Percentiles rank a stretch among this genome's conserved stretches.
These are phyloP conservation scores for Neofusicoccum parvum DNA, from an alignment of 2,329 filamentous ascomycete genomes.

Conservation along the genomic window DNA sequence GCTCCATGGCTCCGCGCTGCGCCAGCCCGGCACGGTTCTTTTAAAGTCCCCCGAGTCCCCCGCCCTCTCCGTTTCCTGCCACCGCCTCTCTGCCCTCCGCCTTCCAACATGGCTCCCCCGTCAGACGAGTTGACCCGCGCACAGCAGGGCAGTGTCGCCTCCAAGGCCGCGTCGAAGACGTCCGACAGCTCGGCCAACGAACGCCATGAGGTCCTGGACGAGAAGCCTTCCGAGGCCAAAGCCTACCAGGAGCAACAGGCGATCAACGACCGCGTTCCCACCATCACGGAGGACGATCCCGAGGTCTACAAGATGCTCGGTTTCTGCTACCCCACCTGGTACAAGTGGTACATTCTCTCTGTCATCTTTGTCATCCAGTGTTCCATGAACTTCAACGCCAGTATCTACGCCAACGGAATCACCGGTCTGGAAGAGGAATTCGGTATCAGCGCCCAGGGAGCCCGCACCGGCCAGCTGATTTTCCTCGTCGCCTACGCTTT, in stretches of 20 bases:
- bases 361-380: constrained; percentile 57
- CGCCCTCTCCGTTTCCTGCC: neutral
- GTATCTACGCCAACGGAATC: constrained; percentile 53
- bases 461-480: constrained; percentile 51
- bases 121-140: neutral
- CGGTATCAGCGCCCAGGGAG: constrained; percentile 49
- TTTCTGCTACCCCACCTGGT: constrained; percentile 47
- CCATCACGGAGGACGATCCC: constrained; percentile 15
- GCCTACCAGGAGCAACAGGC: constrained; percentile 10
- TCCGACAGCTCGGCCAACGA: constrained; percentile 10
- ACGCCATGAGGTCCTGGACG: constrained; percentile 1
- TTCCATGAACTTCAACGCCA: constrained; percentile 58
- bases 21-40: neutral
- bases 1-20: neutral
- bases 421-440: constrained; percentile 49
- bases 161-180: constrained; percentile 1
- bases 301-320: constrained; percentile 47
- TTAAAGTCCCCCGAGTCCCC: neutral
- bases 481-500: constrained; percentile 58
- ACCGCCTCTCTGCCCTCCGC: neutral
- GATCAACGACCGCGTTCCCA: neutral
- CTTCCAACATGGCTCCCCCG: neutral
- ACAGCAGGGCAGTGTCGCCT: neutral
- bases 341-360: constrained; percentile 55
- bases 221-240: neutral